Conservation (phyloP, 495 filamentous ascomycete species). For the Neurospora sublineolata region DNA sequence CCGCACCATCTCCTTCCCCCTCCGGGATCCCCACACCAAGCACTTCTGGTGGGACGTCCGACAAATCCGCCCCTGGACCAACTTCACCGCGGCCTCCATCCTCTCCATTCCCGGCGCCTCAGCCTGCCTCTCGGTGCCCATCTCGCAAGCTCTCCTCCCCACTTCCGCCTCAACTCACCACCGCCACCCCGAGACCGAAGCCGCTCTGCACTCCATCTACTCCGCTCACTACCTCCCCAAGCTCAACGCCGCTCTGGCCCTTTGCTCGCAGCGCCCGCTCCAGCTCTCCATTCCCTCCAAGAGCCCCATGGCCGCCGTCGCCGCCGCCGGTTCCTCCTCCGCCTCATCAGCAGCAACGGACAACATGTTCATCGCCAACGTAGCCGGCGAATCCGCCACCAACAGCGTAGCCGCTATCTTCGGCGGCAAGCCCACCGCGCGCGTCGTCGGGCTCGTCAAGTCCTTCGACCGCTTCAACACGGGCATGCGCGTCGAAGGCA, state of each 20-base stretch:
- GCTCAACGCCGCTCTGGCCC: constrained; percentile 62
- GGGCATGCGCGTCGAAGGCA: constrained; percentile 74
- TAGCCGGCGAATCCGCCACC: constrained; percentile 31
- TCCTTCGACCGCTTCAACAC: constrained; percentile 89
- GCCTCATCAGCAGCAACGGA: constrained; percentile 44
- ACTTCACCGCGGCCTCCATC: constrained; percentile 64
- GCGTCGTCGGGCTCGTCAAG: constrained; percentile 79
- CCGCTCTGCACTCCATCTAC: constrained; percentile 57
- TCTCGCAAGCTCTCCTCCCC: constrained; percentile 54
- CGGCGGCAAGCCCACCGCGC: constrained; percentile 59
- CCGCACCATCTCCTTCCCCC: constrained; percentile 60
- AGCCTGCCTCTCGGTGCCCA: constrained; percentile 58
- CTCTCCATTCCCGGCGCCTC: constrained; percentile 60
- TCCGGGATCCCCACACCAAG: constrained; percentile 56
- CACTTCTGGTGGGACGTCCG: constrained; percentile 95
- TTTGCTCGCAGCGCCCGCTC: constrained; percentile 51
- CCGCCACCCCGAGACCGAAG: constrained; percentile 62
- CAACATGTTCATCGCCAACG: constrained; percentile 59
- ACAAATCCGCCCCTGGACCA: constrained; percentile 69
- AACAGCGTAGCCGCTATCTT: constrained; percentile 43
- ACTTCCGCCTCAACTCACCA: constrained; percentile 39
- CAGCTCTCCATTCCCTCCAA: constrained; percentile 45
- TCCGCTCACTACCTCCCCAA: constrained; percentile 61
- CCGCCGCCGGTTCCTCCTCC: constrained; percentile 41
- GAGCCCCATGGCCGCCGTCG: constrained; percentile 39